Evolutionary conservation across 495 filamentous ascomycete genomes (phyloP).

Genomic region (Recurvomyces mirabilis): DNA sequence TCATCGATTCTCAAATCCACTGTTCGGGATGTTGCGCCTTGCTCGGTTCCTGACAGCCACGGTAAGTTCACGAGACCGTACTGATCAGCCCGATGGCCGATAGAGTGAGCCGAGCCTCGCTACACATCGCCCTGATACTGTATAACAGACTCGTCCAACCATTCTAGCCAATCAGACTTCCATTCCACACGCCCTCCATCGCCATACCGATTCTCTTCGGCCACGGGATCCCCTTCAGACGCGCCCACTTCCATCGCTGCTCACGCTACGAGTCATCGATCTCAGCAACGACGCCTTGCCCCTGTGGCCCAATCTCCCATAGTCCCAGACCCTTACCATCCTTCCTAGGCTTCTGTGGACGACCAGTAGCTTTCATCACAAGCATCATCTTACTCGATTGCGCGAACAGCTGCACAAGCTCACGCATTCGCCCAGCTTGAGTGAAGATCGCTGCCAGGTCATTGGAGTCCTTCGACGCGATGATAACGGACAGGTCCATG

Average conservation of each 20-base stretch:
- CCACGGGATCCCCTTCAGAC: not conserved
- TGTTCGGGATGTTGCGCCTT: too few relatives aligned
- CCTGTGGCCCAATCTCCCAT: constrained; percentile 16
- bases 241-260: constrained; percentile 2
- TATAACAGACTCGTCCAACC: too few relatives aligned
- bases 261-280: constrained; percentile 1
- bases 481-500: constrained; percentile 62
- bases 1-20: too few relatives aligned
- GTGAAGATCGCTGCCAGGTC: constrained; percentile 56
- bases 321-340: constrained; percentile 12
- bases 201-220: not conserved
- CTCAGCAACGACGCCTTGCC: not conserved
- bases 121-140: too few relatives aligned
- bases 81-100: too few relatives aligned
- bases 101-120: too few relatives aligned
- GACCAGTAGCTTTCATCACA: constrained; percentile 41
- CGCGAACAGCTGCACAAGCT: constrained; percentile 66
- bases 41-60: too few relatives aligned
- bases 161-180: too few relatives aligned
- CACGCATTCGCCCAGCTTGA: constrained; percentile 55
- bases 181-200: not conserved
- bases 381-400: constrained; percentile 63
- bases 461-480: constrained; percentile 45
- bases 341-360: constrained; percentile 36
- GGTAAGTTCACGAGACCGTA: too few relatives aligned